Evolutionary conservation across 176 grass and related monocot species (phyloP).

Genomic region (Carex kokanica): DNA sequence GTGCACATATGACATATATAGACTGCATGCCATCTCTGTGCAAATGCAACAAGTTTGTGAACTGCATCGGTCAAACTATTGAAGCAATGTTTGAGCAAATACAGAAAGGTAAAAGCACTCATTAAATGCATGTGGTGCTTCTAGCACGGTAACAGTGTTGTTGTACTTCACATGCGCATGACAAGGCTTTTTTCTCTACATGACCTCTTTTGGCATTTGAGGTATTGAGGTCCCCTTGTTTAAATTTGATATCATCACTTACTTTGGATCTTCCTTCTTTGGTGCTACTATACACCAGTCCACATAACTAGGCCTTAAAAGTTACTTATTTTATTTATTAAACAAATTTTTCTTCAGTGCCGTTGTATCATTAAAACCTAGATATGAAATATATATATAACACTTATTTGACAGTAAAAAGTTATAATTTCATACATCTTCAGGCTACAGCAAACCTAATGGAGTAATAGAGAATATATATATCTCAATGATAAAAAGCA

Average conservation of each 20-base stretch:
- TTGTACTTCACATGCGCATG: conserved; percentile 25
- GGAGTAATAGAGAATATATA: not conserved
- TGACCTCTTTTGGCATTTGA: conserved; percentile 24
- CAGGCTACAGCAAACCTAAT: not conserved
- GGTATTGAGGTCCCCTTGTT: conserved; percentile 15
- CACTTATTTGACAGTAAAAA: not conserved
- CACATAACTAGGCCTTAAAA: not conserved
- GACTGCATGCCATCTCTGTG: not conserved
- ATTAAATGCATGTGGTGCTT: conserved; percentile 23
- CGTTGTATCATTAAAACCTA: not conserved
- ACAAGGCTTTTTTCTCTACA: conserved; percentile 1
- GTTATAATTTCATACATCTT: not conserved
- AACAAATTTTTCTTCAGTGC: not conserved
- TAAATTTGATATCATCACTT: not conserved
- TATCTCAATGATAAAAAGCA: not conserved
- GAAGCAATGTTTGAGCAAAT: conserved; percentile 26
- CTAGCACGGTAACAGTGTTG: conserved; percentile 17
- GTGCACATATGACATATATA: not conserved
- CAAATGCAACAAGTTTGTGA: conserved; percentile 12
- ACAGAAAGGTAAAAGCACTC: conserved; percentile 1
- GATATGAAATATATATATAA: not conserved
- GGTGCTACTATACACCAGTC: not conserved
- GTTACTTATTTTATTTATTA: not conserved
- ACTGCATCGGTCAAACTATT: conserved; percentile 12
- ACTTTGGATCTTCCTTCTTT: conserved; percentile 19